Conservation (phyloP, 768 basidiomycete genomes). For the Saitozyma podzolica region DNA sequence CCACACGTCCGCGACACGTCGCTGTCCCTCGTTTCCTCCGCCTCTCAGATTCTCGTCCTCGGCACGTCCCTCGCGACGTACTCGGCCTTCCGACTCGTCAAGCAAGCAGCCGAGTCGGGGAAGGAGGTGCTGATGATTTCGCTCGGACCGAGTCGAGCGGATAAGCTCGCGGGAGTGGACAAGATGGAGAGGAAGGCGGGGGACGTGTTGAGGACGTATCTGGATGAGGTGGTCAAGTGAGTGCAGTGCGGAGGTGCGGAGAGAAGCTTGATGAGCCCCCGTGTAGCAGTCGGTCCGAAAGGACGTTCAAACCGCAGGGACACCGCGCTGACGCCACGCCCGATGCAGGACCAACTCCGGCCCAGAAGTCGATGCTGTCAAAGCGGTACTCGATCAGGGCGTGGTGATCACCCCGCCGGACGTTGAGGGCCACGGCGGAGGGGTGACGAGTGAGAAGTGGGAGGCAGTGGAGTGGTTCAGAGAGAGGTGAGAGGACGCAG, state of each 20-base stretch:
- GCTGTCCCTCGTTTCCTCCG: slow-evolving; percentile 1
- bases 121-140: slow-evolving; percentile 84
- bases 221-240: slow-evolving; percentile 45
- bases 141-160: slow-evolving; percentile 84
- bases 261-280: background rate
- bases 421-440: slow-evolving; percentile 46
- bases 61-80: slow-evolving; percentile 93
- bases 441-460: slow-evolving; percentile 17
- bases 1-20: slow-evolving; percentile 63
- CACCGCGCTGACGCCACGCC: slow-evolving; percentile 13
- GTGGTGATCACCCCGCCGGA: slow-evolving; percentile 43
- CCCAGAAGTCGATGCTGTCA: slow-evolving; percentile 36
- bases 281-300: too few relatives aligned
- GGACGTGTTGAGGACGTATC: slow-evolving; percentile 66
- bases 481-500: background rate
- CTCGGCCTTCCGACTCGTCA: slow-evolving; percentile 82
- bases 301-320: background rate
- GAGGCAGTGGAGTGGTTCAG: background rate
- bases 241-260: slow-evolving; percentile 2
- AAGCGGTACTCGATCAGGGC: slow-evolving; percentile 36
- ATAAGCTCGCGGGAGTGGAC: slow-evolving; percentile 63
- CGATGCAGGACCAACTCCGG: slow-evolving; percentile 31
- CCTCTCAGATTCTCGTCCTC: slow-evolving; percentile 72
- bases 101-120: slow-evolving; percentile 69
- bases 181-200: slow-evolving; percentile 79